Conservation (phyloP, 1,139 yeast species). For the Suhomyces guaymorum region DNA sequence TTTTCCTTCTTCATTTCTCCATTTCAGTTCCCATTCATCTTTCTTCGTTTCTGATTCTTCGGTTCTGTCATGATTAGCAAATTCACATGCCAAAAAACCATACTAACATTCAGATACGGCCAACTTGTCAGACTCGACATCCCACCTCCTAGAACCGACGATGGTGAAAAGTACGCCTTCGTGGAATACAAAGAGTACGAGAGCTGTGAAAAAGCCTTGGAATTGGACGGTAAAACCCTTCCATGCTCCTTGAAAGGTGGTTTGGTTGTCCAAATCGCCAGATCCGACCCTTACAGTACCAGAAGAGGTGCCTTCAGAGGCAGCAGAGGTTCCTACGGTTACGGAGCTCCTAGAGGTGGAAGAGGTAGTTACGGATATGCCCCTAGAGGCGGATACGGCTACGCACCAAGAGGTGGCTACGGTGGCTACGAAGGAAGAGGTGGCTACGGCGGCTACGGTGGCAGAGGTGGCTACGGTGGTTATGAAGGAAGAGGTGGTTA, state of each 20-base stretch:
- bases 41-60: no score
- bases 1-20: no score
- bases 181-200: slow-evolving; percentile 62
- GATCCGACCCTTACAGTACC: slow-evolving; percentile 51
- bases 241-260: slow-evolving; percentile 41
- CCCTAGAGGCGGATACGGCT: slow-evolving; percentile 20
- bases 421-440: slow-evolving; percentile 16
- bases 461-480: slow-evolving; percentile 22
- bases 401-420: slow-evolving; percentile 10
- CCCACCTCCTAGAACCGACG: slow-evolving; percentile 67
- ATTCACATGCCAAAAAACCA: neutral
- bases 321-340: slow-evolving; percentile 19
- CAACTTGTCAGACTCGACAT: slow-evolving; percentile 66
- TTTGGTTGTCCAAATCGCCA: slow-evolving; percentile 59
- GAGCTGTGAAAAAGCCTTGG: slow-evolving; percentile 64
- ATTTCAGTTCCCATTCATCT: neutral
- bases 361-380: slow-evolving; percentile 11
- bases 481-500: slow-evolving; percentile 24
- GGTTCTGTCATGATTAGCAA: no score
- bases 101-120: slow-evolving; percentile 50
- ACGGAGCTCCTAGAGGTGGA: slow-evolving; percentile 19
- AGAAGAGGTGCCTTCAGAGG: slow-evolving; percentile 32
- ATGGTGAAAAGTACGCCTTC: slow-evolving; percentile 70
- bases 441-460: slow-evolving; percentile 17
- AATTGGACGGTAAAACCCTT: slow-evolving; percentile 48